Percentiles rank a stretch among this genome's conserved stretches.
These are phyloP conservation scores for Fraxinus angustifolia DNA, from an alignment of 305 asterid species.

Conservation along the genomic window DNA sequence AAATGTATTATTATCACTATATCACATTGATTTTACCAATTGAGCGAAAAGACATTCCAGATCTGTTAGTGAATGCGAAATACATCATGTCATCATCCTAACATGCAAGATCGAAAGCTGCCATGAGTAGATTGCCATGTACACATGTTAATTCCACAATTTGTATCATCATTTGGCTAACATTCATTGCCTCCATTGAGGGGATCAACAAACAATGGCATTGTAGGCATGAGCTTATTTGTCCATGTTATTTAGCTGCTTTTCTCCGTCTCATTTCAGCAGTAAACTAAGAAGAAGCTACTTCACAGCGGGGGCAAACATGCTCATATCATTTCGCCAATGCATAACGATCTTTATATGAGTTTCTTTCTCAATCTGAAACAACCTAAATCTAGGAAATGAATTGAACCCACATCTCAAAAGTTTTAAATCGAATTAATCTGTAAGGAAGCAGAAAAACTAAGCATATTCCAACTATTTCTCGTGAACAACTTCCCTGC, in stretches of 20 bases:
- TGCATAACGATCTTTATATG: not conserved
- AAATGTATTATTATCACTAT: not conserved
- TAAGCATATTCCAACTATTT: not conserved
- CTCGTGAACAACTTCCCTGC: not conserved
- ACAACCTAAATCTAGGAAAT: not conserved
- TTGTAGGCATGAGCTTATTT: not conserved
- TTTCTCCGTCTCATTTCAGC: not conserved
- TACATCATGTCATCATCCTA: not conserved
- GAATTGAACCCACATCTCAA: slow-evolving; percentile 15
- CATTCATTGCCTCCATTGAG: slow-evolving; percentile 19
- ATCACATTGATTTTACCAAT: not conserved
- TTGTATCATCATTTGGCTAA: slow-evolving; percentile 2
- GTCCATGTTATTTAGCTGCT: not conserved
- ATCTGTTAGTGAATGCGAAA: not conserved
- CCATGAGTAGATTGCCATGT: not conserved
- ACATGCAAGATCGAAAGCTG: not conserved
- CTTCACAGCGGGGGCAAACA: not conserved
- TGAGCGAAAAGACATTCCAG: not conserved
- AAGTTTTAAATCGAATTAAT: not conserved
- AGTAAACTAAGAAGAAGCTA: not conserved
- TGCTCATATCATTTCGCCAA: not conserved
- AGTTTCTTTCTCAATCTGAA: slow-evolving; percentile 12
- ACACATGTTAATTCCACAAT: not conserved
- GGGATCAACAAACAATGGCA: slow-evolving; percentile 5
- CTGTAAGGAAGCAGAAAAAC: not conserved